Evolutionary conservation across 306 rosid genomes (phyloP), one percentile per base, ranked within the genome.

Genomic region (Sindora glabra): DNA sequence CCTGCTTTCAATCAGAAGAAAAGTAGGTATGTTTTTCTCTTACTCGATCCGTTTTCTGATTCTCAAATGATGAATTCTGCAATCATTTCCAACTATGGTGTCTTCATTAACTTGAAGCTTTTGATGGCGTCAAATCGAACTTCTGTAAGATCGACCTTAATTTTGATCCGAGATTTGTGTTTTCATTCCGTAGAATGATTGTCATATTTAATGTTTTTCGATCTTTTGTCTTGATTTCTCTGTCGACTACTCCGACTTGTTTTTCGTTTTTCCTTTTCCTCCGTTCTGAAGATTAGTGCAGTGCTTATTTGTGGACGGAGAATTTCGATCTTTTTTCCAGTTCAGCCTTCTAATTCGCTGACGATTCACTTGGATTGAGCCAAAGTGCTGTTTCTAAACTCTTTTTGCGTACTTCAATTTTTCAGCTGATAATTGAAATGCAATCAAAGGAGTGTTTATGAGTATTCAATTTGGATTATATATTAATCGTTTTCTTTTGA

Each of bases 1-100:
- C 23, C 68, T 47, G 70, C 58, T 57, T 48, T 89, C 65, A 87
- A 85, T 91, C 96, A 79, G 74, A 46, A 63, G 26, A 47, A 30
- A 32, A 58, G 52, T 15, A 64, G 84, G 78, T 72, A 29, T 8
- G 67, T 38, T 54, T 24, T 65, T 37, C 48, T 45, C 74, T 47
- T 66, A 16, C 40, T 55, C 8, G 87, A 81, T 79, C 86, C 74
- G 37, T 56, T 55, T 72, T 15, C 46, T 49, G 48, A 11, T 71
- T 58, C 24, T 25, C 3, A n/a, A 15, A 42, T 48, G 34, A 29
- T 1, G 10, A 2, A 36, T 29, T 63, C 11, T 53, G 10, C 41
- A 36, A n/a, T 48, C 38, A 9, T 12, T 3, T 15, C 57, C n/a
- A n/a, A n/a, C n/a, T n/a, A n/a, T n/a, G n/a, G n/a, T n/a, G n/a